These are phyloP conservation scores for Amanita muscaria DNA, from an alignment of 768 basidiomycete genomes.

Conservation along the genomic window DNA sequence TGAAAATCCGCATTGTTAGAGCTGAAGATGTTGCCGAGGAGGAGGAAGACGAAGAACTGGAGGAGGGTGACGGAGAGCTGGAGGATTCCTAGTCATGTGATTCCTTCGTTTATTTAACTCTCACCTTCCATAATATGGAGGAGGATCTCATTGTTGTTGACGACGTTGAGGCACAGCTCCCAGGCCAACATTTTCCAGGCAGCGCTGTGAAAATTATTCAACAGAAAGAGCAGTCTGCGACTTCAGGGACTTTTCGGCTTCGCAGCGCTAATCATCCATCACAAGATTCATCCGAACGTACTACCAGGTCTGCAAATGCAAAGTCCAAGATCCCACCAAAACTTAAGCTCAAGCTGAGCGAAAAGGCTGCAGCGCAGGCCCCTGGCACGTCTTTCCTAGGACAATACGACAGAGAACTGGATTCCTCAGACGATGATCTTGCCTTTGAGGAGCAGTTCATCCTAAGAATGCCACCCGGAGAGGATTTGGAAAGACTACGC, in stretches of 20 bases:
- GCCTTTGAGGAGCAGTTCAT: conserved; percentile 98
- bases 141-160: conserved; percentile 58
- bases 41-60: background rate
- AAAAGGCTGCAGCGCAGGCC: conserved; percentile 70
- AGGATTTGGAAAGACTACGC: conserved; percentile 68
- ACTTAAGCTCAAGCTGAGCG: conserved; percentile 82
- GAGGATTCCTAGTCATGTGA: conserved; percentile 10
- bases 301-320: conserved; percentile 47
- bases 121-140: conserved; percentile 30
- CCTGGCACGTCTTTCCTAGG: conserved; percentile 87
- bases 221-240: conserved; percentile 9
- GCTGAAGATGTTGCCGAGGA: conserved; percentile 3
- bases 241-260: conserved; percentile 20
- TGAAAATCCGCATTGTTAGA: conserved; percentile 7
- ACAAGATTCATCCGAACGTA: conserved; percentile 34
- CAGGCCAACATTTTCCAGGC: conserved; percentile 19
- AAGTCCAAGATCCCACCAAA: conserved; percentile 57
- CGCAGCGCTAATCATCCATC: conserved; percentile 26
- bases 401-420: conserved; percentile 87
- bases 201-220: conserved; percentile 13
- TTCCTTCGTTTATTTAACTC: background rate
- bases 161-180: conserved; percentile 37
- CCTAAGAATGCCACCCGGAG: conserved; percentile 77
- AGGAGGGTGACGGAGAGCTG: conserved; percentile 1
- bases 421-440: conserved; percentile 91